Base-by-base conservation (phyloP, 2,329 filamentous ascomycete species). In the Sarocladiaceae sp. region DNA sequence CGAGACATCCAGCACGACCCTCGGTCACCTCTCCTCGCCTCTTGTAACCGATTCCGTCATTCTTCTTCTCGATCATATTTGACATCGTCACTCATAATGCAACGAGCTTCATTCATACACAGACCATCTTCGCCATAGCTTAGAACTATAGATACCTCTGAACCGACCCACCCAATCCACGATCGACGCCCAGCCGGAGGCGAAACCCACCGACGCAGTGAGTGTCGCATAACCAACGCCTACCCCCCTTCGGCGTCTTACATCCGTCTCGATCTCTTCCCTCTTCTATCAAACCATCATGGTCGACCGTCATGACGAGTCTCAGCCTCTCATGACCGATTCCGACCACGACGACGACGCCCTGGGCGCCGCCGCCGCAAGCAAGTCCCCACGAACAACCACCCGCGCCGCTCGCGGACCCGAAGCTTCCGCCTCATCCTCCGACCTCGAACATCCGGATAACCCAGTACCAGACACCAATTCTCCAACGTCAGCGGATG, bases 251-350 rank as follows among this genome's bases (percentile, higher is more conserved):
- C 23, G 7, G 13, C 7, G 19, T 15, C 23, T 15, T 21, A 15
- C 21, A 21, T 23, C 15, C n/a, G 6, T 27, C 26, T 15, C 16
- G 26, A 7, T 21, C n/a, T 35, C 33, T 18, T n/a, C n/a, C 26
- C 34, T 39, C 20, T n/a, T 18, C 20, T 23, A 10, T 15, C 23
- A 27, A 24, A 41, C n/a, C 47, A 52, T 46, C 45, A 66, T 66
- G 64, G 53, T 57, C 49, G 52, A 51, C 47, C 51, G 56, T 43
- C 52, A 60, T 46, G 62, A 59, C 50, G 64, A 69, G 52, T 55
- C 50, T 43, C 58, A 63, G 54, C 65, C 64, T 47, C 62, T 68
- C 53, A 63, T 69, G 63, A 59, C 58, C 33, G 58, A 59, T 47
- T 49, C 54, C 47, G 58, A 63, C 43, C 50, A 54, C 43, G 45